A percentile compares a stretch with the other conserved stretches of the same genome.
These are phyloP conservation scores for Monilinia laxa DNA, from an alignment of 2,329 filamentous ascomycete species.

Conservation along the genomic window DNA sequence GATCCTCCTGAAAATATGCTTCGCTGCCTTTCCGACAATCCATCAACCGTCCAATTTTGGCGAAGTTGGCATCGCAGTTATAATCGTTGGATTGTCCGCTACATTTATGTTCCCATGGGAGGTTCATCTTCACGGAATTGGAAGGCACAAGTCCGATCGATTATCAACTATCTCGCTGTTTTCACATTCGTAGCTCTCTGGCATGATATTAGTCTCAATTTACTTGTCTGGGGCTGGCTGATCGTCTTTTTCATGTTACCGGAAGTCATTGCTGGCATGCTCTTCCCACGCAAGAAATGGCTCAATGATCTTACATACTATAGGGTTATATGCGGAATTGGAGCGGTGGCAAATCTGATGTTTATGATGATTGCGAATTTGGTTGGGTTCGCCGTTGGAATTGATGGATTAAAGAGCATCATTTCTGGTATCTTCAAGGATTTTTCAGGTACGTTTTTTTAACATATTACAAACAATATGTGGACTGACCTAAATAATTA, in stretches of 20 bases:
- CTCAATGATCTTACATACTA: slow-evolving; percentile 68
- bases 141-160: slow-evolving; percentile 53
- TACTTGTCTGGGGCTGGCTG: slow-evolving; percentile 96
- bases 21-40: slow-evolving; percentile 93
- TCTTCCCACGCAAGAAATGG: slow-evolving; percentile 74
- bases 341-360: slow-evolving; percentile 78
- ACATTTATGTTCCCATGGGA: slow-evolving; percentile 90
- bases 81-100: slow-evolving; percentile 92
- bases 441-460: slow-evolving; percentile 58
- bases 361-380: slow-evolving; percentile 97
- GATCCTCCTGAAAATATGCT: slow-evolving; percentile 99
- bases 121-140: slow-evolving; percentile 57
- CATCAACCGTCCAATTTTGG: slow-evolving; percentile 89
- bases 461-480: background rate
- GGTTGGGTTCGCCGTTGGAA: slow-evolving; percentile 88
- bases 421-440: slow-evolving; percentile 73
- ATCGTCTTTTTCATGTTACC: slow-evolving; percentile 92
- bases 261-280: slow-evolving; percentile 68
- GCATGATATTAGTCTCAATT: slow-evolving; percentile 91
- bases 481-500: slow-evolving; percentile 37
- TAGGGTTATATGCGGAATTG: slow-evolving; percentile 75
- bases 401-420: slow-evolving; percentile 81
- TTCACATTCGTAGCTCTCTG: slow-evolving; percentile 98
- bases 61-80: slow-evolving; percentile 93
- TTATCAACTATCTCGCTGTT: slow-evolving; percentile 76